Percentiles rank a stretch among this genome's conserved stretches.
phyloP scores from a whole-genome alignment of 2,329 filamentous ascomycete species.

The Aspergillus chevalieri region DNA sequence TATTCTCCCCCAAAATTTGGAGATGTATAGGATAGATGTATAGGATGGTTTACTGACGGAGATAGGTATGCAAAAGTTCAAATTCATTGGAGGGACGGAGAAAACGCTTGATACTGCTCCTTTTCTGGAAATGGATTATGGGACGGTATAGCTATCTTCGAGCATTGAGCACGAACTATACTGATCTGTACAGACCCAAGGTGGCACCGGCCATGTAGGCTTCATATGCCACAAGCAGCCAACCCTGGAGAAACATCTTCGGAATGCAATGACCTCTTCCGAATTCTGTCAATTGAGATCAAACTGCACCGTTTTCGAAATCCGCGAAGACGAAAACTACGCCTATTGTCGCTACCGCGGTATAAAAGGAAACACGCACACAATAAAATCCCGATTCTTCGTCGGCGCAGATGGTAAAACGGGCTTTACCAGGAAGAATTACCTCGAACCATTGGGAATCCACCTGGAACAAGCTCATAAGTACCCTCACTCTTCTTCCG shows the following conservation, averaged over 20 bases:
- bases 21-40: background rate
- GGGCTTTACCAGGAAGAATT: slow-evolving; percentile 42
- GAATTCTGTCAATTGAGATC: slow-evolving; percentile 10
- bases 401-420: slow-evolving; percentile 46
- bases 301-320: slow-evolving; percentile 9
- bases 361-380: slow-evolving; percentile 7
- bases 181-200: slow-evolving; percentile 13
- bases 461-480: slow-evolving; percentile 25
- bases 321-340: slow-evolving; percentile 10
- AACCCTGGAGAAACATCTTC: slow-evolving; percentile 19
- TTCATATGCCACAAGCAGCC: slow-evolving; percentile 27
- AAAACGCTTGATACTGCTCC: slow-evolving; percentile 13
- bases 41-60: background rate
- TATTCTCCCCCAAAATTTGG: background rate
- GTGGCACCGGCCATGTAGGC: slow-evolving; percentile 24
- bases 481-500: slow-evolving; percentile 1
- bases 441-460: slow-evolving; percentile 40
- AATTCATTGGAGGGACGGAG: slow-evolving; percentile 20
- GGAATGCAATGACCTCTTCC: slow-evolving; percentile 7
- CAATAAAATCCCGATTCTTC: slow-evolving; percentile 25
- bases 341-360: slow-evolving; percentile 16
- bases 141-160: slow-evolving; percentile 7
- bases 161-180: background rate
- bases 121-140: slow-evolving; percentile 19
- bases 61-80: slow-evolving; percentile 15